Evolutionary conservation across 2,329 filamentous ascomycete species (phyloP).

Genomic region (Neopestalotiopsis rosae): DNA sequence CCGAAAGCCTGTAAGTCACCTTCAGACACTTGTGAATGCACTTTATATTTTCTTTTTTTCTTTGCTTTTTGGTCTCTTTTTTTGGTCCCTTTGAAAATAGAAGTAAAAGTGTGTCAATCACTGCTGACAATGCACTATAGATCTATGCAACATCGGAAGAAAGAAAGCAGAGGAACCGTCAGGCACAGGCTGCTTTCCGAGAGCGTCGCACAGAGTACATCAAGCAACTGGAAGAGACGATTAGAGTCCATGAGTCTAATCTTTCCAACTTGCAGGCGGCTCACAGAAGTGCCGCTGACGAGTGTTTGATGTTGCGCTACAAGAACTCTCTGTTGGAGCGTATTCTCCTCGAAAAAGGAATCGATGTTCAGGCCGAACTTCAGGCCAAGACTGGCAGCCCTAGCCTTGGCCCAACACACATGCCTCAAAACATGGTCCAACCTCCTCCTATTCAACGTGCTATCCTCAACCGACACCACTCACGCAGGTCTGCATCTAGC

Average conservation of each 20-base stretch:
- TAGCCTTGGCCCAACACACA: conserved; percentile 72
- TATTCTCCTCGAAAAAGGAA: conserved; percentile 95
- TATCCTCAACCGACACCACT: conserved; percentile 77
- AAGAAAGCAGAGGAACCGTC: conserved; percentile 94
- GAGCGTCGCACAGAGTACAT: conserved; percentile 98
- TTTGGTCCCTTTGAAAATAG: neutral
- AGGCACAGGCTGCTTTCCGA: conserved; percentile 96
- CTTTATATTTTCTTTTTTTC: neutral
- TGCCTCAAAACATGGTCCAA: conserved; percentile 72
- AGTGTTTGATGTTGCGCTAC: conserved; percentile 97
- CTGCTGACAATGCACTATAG: conserved; percentile 49
- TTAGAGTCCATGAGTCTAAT: conserved; percentile 95
- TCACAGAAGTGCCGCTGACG: conserved; percentile 91
- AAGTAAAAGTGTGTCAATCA: neutral
- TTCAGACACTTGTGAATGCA: neutral
- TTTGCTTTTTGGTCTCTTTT: neutral
- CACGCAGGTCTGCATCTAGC: conserved; percentile 73
- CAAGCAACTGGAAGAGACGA: conserved; percentile 96
- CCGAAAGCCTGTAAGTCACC: conserved; percentile 82
- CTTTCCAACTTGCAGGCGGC: conserved; percentile 91
- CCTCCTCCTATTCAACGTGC: conserved; percentile 80
- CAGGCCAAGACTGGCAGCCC: conserved; percentile 91
- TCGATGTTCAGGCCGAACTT: conserved; percentile 96
- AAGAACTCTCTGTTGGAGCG: conserved; percentile 97
- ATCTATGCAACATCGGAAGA: conserved; percentile 99